Evolutionary conservation across 345 rosid species (phyloP).

Genomic region (Chamaenerion angustifolium): DNA sequence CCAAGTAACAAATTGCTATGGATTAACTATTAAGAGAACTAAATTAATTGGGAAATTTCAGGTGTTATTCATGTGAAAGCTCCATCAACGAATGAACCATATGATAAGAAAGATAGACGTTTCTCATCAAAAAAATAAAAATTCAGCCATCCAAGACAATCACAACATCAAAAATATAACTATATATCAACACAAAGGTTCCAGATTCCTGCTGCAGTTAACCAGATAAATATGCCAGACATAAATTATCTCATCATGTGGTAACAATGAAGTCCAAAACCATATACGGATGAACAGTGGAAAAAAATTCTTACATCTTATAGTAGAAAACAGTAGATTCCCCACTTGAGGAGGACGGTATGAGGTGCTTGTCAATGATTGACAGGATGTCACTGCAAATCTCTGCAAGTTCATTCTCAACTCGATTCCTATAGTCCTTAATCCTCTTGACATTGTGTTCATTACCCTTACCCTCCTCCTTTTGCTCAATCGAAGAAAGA

Average conservation of each 20-base stretch:
- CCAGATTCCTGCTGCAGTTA: too few relatives aligned
- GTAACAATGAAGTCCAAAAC: not conserved
- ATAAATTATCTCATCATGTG: not conserved
- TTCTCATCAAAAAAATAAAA: too few relatives aligned
- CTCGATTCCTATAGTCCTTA: constrained; percentile 50
- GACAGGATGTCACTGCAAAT: constrained; percentile 60
- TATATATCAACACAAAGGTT: too few relatives aligned
- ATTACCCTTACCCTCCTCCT: constrained; percentile 67
- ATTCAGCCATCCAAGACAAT: too few relatives aligned
- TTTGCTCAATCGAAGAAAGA: constrained; percentile 71
- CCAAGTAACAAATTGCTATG: not conserved
- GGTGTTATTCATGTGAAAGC: not conserved
- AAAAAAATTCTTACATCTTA: constrained; percentile 26
- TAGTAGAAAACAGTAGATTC: constrained; percentile 74
- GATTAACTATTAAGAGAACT: not conserved
- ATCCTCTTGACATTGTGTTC: constrained; percentile 61
- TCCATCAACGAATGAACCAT: not conserved
- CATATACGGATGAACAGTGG: too few relatives aligned
- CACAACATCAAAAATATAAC: too few relatives aligned
- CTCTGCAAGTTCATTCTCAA: constrained; percentile 65
- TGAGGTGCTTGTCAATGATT: constrained; percentile 48
- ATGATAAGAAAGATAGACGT: too few relatives aligned
- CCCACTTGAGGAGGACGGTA: constrained; percentile 56
- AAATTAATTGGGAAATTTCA: not conserved
- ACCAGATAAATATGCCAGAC: not conserved